Conservation (phyloP, 306 rosid genomes). For the Citrullus mucosospermus region DNA sequence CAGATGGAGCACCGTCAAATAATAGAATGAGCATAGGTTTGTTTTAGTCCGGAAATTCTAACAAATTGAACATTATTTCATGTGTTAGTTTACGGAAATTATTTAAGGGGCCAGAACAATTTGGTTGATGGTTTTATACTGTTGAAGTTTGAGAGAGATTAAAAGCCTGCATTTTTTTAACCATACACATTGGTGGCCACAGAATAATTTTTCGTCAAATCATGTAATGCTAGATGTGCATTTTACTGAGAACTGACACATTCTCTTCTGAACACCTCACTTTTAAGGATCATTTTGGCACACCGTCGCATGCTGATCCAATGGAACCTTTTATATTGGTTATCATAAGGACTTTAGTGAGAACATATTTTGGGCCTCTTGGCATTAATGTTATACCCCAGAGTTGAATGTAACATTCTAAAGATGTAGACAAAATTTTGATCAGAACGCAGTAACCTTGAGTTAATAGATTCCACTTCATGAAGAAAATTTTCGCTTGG, state of each 20-base stretch:
- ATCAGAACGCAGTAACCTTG: not conserved
- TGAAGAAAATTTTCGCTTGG: not conserved
- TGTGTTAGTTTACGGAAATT: not conserved
- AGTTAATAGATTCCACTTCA: not conserved
- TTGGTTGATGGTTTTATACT: not conserved
- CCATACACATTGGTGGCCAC: not conserved
- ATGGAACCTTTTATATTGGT: not conserved
- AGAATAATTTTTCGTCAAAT: not conserved
- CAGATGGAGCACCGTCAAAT: constrained; percentile 92
- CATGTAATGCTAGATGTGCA: not conserved
- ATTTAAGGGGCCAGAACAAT: not conserved
- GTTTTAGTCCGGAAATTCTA: constrained; percentile 5
- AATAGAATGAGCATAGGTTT: constrained; percentile 85
- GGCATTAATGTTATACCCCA: not conserved
- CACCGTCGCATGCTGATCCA: not conserved
- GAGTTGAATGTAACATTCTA: not conserved
- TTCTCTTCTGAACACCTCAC: not conserved
- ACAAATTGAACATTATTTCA: not conserved
- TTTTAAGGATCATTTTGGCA: not conserved
- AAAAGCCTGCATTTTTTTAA: not conserved
- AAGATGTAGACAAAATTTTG: not conserved
- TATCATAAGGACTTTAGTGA: not conserved
- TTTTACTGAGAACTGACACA: not conserved
- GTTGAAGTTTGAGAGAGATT: not conserved
- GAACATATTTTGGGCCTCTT: not conserved